Evolutionary conservation across 202 grass and related monocot species (phyloP).

Genomic region (Alloteropsis angusta): DNA sequence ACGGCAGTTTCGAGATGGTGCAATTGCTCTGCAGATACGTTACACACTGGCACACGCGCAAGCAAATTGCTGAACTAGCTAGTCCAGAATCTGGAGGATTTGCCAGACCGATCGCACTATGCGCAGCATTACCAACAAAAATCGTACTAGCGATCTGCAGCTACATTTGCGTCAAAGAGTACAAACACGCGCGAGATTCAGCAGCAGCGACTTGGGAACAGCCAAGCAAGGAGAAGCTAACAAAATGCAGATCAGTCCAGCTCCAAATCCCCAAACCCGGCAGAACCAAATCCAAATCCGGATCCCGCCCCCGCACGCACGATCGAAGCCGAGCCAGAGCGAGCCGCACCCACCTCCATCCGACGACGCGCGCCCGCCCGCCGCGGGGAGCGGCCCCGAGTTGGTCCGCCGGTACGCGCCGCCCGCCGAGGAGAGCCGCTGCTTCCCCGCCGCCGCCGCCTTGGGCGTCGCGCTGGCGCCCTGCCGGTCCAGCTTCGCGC

Average conservation of each 20-base stretch:
- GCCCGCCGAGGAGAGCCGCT: constrained; percentile 33
- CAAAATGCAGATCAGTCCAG: constrained; percentile 28
- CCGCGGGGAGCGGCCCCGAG: constrained; percentile 49
- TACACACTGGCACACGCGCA: neutral
- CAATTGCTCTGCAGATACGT: neutral
- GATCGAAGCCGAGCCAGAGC: neutral
- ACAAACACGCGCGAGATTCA: neutral
- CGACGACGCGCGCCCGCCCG: constrained; percentile 19
- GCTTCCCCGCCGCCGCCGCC: constrained; percentile 50
- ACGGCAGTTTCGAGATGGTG: neutral
- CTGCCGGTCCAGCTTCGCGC: constrained; percentile 56
- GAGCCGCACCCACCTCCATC: constrained; percentile 45
- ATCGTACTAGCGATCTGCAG: neutral
- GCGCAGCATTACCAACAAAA: neutral
- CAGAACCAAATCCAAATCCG: constrained; percentile 25
- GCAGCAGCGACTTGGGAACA: neutral
- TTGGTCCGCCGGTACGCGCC: constrained; percentile 48
- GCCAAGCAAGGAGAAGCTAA: neutral
- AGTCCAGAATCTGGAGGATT: neutral
- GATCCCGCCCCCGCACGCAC: constrained; percentile 19
- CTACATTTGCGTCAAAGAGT: neutral
- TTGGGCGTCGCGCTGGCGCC: constrained; percentile 57
- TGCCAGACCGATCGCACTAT: neutral
- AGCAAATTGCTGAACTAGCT: neutral
- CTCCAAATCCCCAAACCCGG: constrained; percentile 7